These are phyloP conservation scores for Colletotrichum brevisporum DNA, from an alignment of 2,329 filamentous ascomycete genomes.

Conservation along the genomic window DNA sequence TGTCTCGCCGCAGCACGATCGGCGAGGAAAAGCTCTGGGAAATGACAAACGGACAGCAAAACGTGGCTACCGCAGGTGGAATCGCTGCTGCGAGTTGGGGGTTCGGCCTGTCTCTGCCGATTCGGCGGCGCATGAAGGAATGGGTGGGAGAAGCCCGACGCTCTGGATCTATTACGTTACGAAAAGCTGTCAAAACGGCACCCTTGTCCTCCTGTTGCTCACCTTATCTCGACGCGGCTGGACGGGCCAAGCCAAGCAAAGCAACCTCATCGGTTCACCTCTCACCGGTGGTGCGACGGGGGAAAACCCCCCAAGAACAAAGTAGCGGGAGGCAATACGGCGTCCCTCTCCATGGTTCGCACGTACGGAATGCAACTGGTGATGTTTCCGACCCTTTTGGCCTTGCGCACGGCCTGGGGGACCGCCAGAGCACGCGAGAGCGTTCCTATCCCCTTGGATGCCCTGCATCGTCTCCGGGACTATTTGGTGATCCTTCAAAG, in stretches of 20 bases:
- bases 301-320: too few species aligned
- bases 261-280: slow-evolving; percentile 15
- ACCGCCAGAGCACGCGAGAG: too few species aligned
- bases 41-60: background rate
- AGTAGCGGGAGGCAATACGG: background rate
- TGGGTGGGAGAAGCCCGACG: slow-evolving; percentile 13
- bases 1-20: background rate
- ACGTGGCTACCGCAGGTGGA: background rate
- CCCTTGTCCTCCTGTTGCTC: background rate
- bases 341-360: background rate
- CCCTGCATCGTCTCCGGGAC: too few species aligned
- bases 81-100: too few species aligned
- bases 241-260: background rate
- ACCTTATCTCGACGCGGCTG: slow-evolving; percentile 18
- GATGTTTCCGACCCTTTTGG: too few species aligned
- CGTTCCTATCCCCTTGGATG: too few species aligned
- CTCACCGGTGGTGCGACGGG: too few species aligned
- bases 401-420: too few species aligned
- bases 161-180: slow-evolving; percentile 41
- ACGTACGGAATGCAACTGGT: too few species aligned
- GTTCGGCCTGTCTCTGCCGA: background rate
- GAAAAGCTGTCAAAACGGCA: slow-evolving; percentile 21
- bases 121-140: background rate
- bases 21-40: background rate
- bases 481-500: too few species aligned